Evolutionary conservation across 805 yeast genomes (phyloP).

Genomic region (Suhomyces sp.): DNA sequence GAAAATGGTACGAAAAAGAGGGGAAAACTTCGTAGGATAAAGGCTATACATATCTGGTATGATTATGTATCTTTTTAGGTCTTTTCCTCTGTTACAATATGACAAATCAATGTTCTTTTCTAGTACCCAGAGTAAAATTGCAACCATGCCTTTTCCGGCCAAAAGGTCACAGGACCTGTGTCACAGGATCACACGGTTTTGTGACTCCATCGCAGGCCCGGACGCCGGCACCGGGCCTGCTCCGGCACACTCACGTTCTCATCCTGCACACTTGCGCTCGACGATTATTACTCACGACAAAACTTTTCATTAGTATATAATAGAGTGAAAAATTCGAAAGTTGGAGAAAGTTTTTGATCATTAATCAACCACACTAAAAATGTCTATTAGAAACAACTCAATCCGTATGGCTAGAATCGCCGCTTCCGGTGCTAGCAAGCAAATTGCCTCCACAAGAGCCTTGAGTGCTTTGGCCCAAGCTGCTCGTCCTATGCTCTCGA

Average conservation of each 20-base stretch:
- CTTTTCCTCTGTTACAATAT: too few relatives aligned
- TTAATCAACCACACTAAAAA: constrained; percentile 13
- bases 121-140: too few relatives aligned
- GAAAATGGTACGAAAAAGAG: too few relatives aligned
- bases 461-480: constrained; percentile 54
- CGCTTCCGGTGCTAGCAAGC: constrained; percentile 40
- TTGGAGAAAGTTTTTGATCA: constrained; percentile 1
- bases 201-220: too few relatives aligned
- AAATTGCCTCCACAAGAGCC: constrained; percentile 63
- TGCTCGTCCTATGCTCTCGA: constrained; percentile 43
- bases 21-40: too few relatives aligned
- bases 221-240: constrained; percentile 9
- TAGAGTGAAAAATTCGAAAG: constrained; percentile 3
- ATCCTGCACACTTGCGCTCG: constrained; percentile 1
- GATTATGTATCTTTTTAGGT: too few relatives aligned
- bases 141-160: too few relatives aligned
- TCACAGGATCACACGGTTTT: too few relatives aligned
- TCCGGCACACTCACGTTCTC: constrained; percentile 3
- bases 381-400: constrained; percentile 47
- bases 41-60: too few relatives aligned
- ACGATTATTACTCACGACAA: constrained; percentile 5
- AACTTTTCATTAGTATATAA: constrained; percentile 8
- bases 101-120: too few relatives aligned
- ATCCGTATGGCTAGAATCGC: constrained; percentile 49
- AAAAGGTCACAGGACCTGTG: too few relatives aligned